Base-by-base conservation (phyloP, 345 rosid species). In the Melaleuca quinquenervia region DNA sequence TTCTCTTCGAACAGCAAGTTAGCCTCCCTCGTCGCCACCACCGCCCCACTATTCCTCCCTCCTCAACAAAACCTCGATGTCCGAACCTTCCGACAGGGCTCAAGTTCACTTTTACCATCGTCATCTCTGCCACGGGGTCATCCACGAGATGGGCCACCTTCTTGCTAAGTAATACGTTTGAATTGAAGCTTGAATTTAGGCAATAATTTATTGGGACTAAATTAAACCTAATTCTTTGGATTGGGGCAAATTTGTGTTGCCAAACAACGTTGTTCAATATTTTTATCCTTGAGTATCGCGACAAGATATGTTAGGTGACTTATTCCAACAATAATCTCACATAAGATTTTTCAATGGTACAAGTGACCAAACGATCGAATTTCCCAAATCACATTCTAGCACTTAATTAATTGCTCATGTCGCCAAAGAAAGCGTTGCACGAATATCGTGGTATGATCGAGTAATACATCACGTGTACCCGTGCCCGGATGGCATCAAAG, bases 341-440 rank as follows among this genome's bases (percentile, higher is more conserved):
- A 27, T 12, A 27, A 14, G 74, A 60, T 27, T 27, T 60, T 60
- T 27, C 6, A 27, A 3, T 13, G 0, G n/a, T n/a, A 3, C 36
- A 24, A 24, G 2, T 7, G 20, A 13, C 0, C 0, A 0, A 41
- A 41, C n/a, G 41, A 27, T 62, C 2, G 2, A 62, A 27, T 62
- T 62, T 62, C 0, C 6, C 41, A 62, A 27, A 0, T 62, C 29
- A 20, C 2, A 27, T 60, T 9, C 1, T 0, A 1, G 3, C 0
- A 27, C 5, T 5, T 13, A 13, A 27, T 60, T 16, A 27, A 3
- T 60, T 13, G 7, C 29, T 62, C 14, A 60, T 27, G 20, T n/a
- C 27, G 13, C 13, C 0, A 1, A 0, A 27, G 2, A 1, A 1
- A 60, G 0, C 0, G 3, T 58, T 58, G 8, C 1, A n/a, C 7